phyloP scores from a whole-genome alignment of 2,329 filamentous ascomycete species.

The Fusarium aywerte region DNA sequence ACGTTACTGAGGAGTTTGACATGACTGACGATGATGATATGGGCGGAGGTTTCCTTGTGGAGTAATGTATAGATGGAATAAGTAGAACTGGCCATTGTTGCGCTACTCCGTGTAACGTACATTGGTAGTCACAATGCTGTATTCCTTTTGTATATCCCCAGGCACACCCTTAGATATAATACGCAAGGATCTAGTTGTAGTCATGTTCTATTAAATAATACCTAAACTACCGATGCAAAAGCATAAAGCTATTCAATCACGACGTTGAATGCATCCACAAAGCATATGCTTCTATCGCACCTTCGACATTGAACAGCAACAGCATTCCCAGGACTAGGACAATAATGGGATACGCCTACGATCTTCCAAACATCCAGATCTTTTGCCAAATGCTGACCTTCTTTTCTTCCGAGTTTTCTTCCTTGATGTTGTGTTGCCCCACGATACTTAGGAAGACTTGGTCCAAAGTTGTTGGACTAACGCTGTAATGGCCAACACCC shows the following conservation, averaged over 20 bases:
- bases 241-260: not conserved
- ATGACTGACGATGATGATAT: slow-evolving; percentile 57
- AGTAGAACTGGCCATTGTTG: not conserved
- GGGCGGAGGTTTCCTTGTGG: slow-evolving; percentile 59
- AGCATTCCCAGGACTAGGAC: not conserved
- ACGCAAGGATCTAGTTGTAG: not conserved
- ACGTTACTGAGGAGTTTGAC: slow-evolving; percentile 57
- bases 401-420: slow-evolving; percentile 69
- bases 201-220: not conserved
- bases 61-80: slow-evolving; percentile 40
- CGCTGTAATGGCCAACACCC: slow-evolving; percentile 86
- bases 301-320: not conserved
- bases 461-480: slow-evolving; percentile 87
- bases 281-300: not conserved
- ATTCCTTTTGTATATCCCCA: too few relatives aligned
- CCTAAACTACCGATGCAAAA: not conserved
- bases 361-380: slow-evolving; percentile 41
- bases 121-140: not conserved
- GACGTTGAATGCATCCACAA: not conserved
- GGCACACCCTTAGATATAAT: not conserved
- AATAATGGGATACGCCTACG: slow-evolving; percentile 15
- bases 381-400: slow-evolving; percentile 42
- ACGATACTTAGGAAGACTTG: slow-evolving; percentile 92
- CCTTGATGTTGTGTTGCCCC: slow-evolving; percentile 78
- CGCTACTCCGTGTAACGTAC: not conserved